Base-by-base conservation (phyloP, 768 basidiomycete species). In the Pleurotus sapidus region DNA sequence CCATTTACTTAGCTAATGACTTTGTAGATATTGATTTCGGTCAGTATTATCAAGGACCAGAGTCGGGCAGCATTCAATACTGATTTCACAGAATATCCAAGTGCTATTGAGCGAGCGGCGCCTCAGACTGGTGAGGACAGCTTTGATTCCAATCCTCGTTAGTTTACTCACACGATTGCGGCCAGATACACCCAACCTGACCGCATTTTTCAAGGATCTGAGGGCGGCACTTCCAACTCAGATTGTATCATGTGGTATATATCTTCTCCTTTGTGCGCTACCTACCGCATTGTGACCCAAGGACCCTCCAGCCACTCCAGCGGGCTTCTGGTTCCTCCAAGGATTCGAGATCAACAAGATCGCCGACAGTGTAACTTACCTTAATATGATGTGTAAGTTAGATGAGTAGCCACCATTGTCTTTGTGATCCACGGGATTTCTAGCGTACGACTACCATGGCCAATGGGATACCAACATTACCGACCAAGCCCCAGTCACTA, bases 341-440 rank as follows among this genome's bases (percentile, higher is more conserved):
- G 66, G 66, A 3, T 67, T 65, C 30, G 60, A 67, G 57, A 64
- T 65, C 23, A 60, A 67, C 54, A 67, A 65, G 43, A 64, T 67
- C 39, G 60, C 53, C 5, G 20, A 24, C 15, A 49, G 25, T 4
- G 58, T 64, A 5, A 53, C 54, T 8, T 67, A 64, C 34, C 5
- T 67, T 40, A 67, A 65, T 49, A 64, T 67, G 63, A 67, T 67
- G 66, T 63, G 65, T 58, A 17, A 43, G 42, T 1, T 4, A 14
- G 1, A n/a, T n/a, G n/a, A n/a, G n/a, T n/a, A n/a, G 1, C 3
- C 11, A 1, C 8, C 11, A 9, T 7, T 9, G 3, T n/a, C n/a
- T n/a, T n/a, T n/a, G 30, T 8, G 8, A 30, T 9, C 11, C 3
- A 8, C 8, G 3, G 8, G 8, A 30, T 9, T 30, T 43, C 0